A percentile compares a stretch with the other conserved stretches of the same genome.
Conservation (phyloP, 352 stramenopile genomes). For the Phytophthora pistaciae region DNA sequence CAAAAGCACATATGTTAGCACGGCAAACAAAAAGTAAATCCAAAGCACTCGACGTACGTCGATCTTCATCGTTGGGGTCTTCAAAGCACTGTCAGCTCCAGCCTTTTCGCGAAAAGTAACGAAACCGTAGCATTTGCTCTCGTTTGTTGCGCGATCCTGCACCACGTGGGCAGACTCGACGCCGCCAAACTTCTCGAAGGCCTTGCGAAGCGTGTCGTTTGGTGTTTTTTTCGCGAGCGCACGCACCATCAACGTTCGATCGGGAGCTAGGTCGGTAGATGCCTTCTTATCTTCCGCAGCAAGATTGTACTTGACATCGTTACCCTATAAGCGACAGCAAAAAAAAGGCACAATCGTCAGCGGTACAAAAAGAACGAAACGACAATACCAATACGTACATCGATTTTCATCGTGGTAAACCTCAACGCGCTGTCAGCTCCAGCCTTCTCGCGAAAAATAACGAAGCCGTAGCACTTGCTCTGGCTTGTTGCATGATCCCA, state of each 20-base stretch:
- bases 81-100: conserved; percentile 54
- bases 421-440: conserved; percentile 56
- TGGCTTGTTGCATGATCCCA: conserved; percentile 65
- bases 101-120: conserved; percentile 65
- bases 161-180: conserved; percentile 58
- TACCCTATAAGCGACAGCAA: background rate
- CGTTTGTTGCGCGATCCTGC: conserved; percentile 61
- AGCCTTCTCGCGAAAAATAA: conserved; percentile 62
- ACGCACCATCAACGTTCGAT: conserved; percentile 74
- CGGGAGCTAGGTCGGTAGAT: background rate
- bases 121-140: conserved; percentile 79
- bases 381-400: conserved; percentile 49
- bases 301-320: background rate
- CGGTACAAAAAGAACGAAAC: background rate
- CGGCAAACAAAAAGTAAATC: background rate
- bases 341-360: background rate
- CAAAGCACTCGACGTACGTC: conserved; percentile 51
- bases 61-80: conserved; percentile 71
- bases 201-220: conserved; percentile 53
- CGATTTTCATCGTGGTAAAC: conserved; percentile 66
- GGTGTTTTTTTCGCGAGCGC: conserved; percentile 67
- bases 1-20: background rate
- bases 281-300: background rate
- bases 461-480: conserved; percentile 78
- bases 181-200: conserved; percentile 77